A percentile compares a stretch with the other conserved stretches of the same genome.
Conservation (phyloP, 2,329 filamentous ascomycete genomes). For the Cyanodermella asteris region DNA sequence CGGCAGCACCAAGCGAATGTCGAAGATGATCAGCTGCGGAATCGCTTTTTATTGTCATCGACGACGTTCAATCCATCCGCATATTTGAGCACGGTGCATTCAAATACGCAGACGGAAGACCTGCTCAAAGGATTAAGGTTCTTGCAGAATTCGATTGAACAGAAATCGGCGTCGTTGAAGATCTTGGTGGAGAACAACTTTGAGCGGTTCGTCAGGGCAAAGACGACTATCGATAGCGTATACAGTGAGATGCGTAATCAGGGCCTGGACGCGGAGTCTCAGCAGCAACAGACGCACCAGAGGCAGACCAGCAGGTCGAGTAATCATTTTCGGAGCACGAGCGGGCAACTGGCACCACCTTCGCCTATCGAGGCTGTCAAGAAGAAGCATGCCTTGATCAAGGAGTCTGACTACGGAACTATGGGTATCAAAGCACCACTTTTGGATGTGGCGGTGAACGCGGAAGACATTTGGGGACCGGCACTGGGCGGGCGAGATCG, state of each 20-base stretch:
- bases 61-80: conserved; percentile 84
- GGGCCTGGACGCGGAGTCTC: conserved; percentile 29
- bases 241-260: conserved; percentile 84
- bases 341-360: conserved; percentile 16
- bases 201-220: conserved; percentile 90
- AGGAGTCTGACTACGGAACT: conserved; percentile 82
- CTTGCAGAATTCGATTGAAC: conserved; percentile 78
- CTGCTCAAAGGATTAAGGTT: conserved; percentile 65
- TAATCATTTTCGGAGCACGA: conserved; percentile 32
- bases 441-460: conserved; percentile 76
- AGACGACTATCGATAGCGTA: conserved; percentile 94
- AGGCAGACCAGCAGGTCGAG: conserved; percentile 46
- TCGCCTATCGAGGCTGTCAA: conserved; percentile 27
- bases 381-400: conserved; percentile 75
- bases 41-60: conserved; percentile 84
- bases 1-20: conserved; percentile 56
- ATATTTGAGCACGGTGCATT: conserved; percentile 83
- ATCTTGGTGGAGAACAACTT: conserved; percentile 95
- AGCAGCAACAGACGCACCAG: conserved; percentile 30
- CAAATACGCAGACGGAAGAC: conserved; percentile 59
- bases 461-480: conserved; percentile 93
- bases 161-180: conserved; percentile 92
- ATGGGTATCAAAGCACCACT: conserved; percentile 73
- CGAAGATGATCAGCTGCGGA: conserved; percentile 62
- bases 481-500: conserved; percentile 78